These are phyloP conservation scores for Tetrapisispora phaffii DNA, from an alignment of 805 yeast species.

Conservation along the genomic window DNA sequence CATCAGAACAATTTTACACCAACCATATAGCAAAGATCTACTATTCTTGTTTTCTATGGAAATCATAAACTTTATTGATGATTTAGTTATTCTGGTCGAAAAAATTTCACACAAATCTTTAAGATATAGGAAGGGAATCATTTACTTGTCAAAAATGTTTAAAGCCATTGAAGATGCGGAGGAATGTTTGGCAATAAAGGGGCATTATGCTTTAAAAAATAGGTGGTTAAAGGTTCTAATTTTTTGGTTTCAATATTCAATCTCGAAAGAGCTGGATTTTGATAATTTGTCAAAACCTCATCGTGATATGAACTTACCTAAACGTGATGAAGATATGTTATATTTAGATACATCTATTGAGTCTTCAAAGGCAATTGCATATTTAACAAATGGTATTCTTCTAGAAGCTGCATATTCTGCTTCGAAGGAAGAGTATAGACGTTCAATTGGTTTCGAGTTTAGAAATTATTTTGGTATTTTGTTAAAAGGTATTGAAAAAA, in stretches of 20 bases:
- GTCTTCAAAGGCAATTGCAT: conserved; percentile 47
- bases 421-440: conserved; percentile 42
- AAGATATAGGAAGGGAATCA: conserved; percentile 25
- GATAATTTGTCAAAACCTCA: conserved; percentile 27
- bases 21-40: conserved; percentile 28
- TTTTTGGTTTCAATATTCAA: conserved; percentile 48
- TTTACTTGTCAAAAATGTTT: conserved; percentile 28
- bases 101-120: conserved; percentile 17
- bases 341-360: conserved; percentile 56
- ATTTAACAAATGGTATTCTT: conserved; percentile 45
- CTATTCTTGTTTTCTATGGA: conserved; percentile 29
- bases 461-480: conserved; percentile 62
- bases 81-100: conserved; percentile 20
- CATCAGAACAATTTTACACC: conserved; percentile 31
- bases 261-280: conserved; percentile 32
- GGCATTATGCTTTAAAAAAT: conserved; percentile 42
- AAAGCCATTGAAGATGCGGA: conserved; percentile 26
- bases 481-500: conserved; percentile 34
- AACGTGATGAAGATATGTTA: conserved; percentile 38
- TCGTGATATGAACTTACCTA: conserved; percentile 28
- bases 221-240: conserved; percentile 36
- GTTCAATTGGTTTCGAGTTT: conserved; percentile 51
- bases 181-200: conserved; percentile 22
- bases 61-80: conserved; percentile 29
- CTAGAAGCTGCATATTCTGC: conserved; percentile 51